Evolutionary conservation across 2,329 filamentous ascomycete genomes (phyloP), one percentile per base, ranked within the genome.

Genomic region (Cadophora luteo-olivacea): DNA sequence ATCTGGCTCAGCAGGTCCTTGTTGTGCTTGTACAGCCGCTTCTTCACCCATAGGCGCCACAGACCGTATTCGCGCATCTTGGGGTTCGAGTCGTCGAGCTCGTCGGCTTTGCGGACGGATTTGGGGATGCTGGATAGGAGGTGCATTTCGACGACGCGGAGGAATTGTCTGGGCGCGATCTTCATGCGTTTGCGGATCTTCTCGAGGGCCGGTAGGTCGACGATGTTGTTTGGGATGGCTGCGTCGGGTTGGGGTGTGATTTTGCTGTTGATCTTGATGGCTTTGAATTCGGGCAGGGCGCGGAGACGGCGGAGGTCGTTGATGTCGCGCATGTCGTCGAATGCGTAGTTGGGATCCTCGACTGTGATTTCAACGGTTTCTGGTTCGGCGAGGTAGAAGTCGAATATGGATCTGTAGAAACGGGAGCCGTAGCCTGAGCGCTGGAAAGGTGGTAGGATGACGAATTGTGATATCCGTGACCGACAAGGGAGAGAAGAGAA

Each of bases 331-430:
- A 97, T 83, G 68, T 93, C 88, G 76, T 96, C 92, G 74, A 97
- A 97, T 0, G 86, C 88, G 77, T 95, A 92, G 76, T 92, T 98
- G 0, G 96, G 97, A 70, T 98, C 95, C 81, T 99, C 96, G 6
- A 99, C 90, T 0, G 94, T 97, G 75, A 99, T 87, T 78, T 98
- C 95, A 65, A 89, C 84, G 8, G 94, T 91, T 69, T 90, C 89
- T 0, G 86, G 79, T 67, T 91, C 87, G 41, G 87, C 84, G 68
- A 91, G 84, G 72, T 92, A 91, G 73, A 89, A 82, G 8, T 86
- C 81, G 76, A 93, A 95, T 73, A 98, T 92, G 61, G 89, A 85
- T 69, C 89, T 88, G 83, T 98, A 99, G 49, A 99, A 87, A 24
- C 67, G 64, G 14, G 72, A 72, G 3, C 72, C 96, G 61, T 95